Base-by-base conservation (phyloP, 768 basidiomycete genomes). In the Tulasnella calospora region DNA sequence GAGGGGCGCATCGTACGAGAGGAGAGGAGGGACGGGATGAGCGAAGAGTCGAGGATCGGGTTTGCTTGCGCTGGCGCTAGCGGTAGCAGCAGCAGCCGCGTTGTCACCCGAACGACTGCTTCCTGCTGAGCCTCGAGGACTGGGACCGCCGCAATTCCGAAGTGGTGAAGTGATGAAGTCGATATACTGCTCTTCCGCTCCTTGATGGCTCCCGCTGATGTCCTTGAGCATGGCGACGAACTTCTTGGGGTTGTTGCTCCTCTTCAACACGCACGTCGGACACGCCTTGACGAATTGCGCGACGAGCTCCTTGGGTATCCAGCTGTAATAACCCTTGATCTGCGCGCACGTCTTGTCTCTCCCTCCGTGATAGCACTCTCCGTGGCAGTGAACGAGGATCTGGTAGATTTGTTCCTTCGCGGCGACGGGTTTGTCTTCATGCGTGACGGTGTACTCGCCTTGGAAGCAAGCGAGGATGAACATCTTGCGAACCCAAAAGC, bases 401-500 rank as follows among this genome's bases (percentile, higher is more conserved):
- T 91, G 90, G 82, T 94, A 94, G 40, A 94, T 88, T 81, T 93
- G 91, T 80, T 94, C 92, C 83, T 88, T 88, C 76, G 93, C 86
- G 15, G 93, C 93, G 7, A 95, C 92, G 4, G 93, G 90, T 17
- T 90, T 87, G 80, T 89, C 87, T 78, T 93, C 90, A 81, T 93
- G 92, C 17, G 92, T 84, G 38, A 95, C 87, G 27, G 93, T 88
- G n/a, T 83, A 82, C 1, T 82, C 82, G 44, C 75, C 71, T n/a
- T 78, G 78, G 40, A 81, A 78, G 10, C 79, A 76, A 13, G 80
- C 82, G 33, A 82, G 80, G 30, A 81, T 77, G 82, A 94, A 94
- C 90, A 92, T 94, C 86, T 92, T 92, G 81, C 92, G 90, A 17
- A 90, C 92, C 93, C 93, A 94, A 84, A 90, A 93, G 57, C 92